Percentiles rank a stretch among this genome's conserved stretches.
These are phyloP conservation scores for Cardamine occulta DNA, from an alignment of 345 rosid genomes.

Conservation along the genomic window DNA sequence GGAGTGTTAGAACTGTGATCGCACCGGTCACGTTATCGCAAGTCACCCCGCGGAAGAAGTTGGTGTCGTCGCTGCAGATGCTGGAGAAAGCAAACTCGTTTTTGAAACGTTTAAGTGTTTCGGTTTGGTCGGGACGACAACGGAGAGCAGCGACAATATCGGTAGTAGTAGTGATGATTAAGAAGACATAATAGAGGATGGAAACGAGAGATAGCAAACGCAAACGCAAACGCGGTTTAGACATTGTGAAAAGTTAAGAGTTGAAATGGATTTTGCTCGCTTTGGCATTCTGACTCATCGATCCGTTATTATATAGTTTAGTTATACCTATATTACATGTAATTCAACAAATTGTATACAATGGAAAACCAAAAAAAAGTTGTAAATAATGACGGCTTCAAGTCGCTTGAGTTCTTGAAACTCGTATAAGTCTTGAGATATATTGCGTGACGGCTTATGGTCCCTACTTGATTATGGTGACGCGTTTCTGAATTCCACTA, in stretches of 20 bases:
- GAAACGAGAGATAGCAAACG: slow-evolving; percentile 19
- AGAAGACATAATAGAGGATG: not conserved
- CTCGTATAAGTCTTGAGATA: not conserved
- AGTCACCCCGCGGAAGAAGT: slow-evolving; percentile 19
- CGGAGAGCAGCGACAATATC: slow-evolving; percentile 16
- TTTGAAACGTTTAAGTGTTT: slow-evolving; percentile 21
- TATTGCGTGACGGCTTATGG: too few species aligned
- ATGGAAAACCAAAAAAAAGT: not conserved
- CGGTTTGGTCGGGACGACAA: slow-evolving; percentile 39
- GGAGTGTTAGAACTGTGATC: slow-evolving; percentile 9
- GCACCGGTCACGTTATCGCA: slow-evolving; percentile 40
- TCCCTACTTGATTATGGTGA: too few species aligned
- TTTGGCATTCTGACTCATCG: not conserved
- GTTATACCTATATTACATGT: not conserved
- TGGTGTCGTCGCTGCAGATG: slow-evolving; percentile 16
- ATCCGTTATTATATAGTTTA: not conserved
- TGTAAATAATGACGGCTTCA: not conserved
- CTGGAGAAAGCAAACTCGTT: slow-evolving; percentile 35
- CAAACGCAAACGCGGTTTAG: slow-evolving; percentile 15
- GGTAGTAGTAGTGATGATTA: slow-evolving; percentile 1
- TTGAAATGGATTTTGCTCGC: not conserved
- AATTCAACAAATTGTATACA: not conserved
- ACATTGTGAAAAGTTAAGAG: slow-evolving; percentile 12
- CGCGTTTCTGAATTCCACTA: not conserved
- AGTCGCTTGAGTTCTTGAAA: slow-evolving; percentile 9